A percentile compares a stretch with the other conserved stretches of the same genome.
These are phyloP conservation scores for Pythium vanterpoolii DNA, from an alignment of 352 stramenopile species.

Conservation along the genomic window DNA sequence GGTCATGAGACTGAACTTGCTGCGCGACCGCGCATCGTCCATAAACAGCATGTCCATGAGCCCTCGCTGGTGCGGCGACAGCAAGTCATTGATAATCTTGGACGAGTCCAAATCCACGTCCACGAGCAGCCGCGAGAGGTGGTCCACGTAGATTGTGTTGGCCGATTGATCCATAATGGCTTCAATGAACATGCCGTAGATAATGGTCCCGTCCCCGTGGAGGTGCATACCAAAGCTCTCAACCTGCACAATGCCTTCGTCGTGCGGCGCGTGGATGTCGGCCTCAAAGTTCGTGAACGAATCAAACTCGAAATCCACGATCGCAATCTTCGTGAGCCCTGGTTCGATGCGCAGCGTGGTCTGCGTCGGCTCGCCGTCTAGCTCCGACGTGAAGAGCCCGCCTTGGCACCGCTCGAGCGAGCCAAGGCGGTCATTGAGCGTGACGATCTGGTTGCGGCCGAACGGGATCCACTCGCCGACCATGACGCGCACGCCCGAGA, in stretches of 20 bases:
- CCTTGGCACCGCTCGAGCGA: slow-evolving; percentile 95
- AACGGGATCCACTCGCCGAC: slow-evolving; percentile 98
- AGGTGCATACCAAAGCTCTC: slow-evolving; percentile 95
- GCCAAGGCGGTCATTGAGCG: slow-evolving; percentile 96
- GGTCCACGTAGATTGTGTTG: slow-evolving; percentile 96
- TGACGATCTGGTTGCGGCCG: slow-evolving; percentile 96
- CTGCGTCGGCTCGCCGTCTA: slow-evolving; percentile 83
- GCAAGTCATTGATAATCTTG: slow-evolving; percentile 94
- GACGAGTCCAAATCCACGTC: slow-evolving; percentile 95
- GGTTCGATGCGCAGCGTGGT: slow-evolving; percentile 81
- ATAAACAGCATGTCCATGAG: slow-evolving; percentile 96
- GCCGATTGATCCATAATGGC: slow-evolving; percentile 96
- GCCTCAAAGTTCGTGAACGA: slow-evolving; percentile 98
- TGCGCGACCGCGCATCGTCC: slow-evolving; percentile 90
- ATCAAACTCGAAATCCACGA: slow-evolving; percentile 97
- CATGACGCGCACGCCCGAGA: slow-evolving; percentile 96
- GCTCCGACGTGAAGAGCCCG: slow-evolving; percentile 94
- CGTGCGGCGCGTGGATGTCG: slow-evolving; percentile 94
- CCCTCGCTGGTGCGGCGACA: slow-evolving; percentile 92
- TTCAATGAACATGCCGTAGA: slow-evolving; percentile 92
- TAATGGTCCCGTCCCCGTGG: slow-evolving; percentile 72
- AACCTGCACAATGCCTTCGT: slow-evolving; percentile 94
- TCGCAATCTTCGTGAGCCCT: slow-evolving; percentile 95
- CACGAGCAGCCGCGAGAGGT: slow-evolving; percentile 94
- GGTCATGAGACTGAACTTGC: slow-evolving; percentile 97